These are phyloP conservation scores for Escallonia herrerae DNA, from an alignment of 129 eudicot genomes.

Conservation along the genomic window DNA sequence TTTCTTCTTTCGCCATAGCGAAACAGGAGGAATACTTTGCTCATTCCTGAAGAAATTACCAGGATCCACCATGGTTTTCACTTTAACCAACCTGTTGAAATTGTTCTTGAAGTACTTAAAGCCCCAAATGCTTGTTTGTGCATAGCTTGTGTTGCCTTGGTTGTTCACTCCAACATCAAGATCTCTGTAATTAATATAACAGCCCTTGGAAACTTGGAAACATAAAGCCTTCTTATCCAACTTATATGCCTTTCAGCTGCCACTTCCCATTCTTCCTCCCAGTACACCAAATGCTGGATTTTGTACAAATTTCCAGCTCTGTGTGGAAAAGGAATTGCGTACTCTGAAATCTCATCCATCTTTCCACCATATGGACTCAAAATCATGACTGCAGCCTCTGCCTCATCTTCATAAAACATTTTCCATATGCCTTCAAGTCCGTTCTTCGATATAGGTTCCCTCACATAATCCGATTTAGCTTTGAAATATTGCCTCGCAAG, in stretches of 20 bases:
- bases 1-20: background rate
- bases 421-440: constrained; percentile 22
- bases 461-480: constrained; percentile 28
- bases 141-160: background rate
- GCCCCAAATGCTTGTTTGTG: background rate
- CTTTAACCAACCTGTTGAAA: background rate
- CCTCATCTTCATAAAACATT: background rate
- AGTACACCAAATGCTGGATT: constrained; percentile 9
- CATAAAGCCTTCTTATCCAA: background rate
- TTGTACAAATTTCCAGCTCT: constrained; percentile 27
- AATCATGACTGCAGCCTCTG: background rate
- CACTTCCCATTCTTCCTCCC: constrained; percentile 7
- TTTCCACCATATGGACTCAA: constrained; percentile 30
- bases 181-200: background rate
- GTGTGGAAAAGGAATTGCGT: constrained; percentile 30
- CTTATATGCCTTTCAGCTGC: background rate
- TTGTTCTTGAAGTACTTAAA: background rate
- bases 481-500: constrained; percentile 1
- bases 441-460: constrained; percentile 10
- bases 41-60: background rate
- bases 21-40: background rate
- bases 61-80: background rate
- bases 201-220: background rate
- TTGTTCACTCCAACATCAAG: background rate
- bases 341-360: constrained; percentile 22